Evolutionary conservation across 257 asterid species (phyloP).

Genomic region (Ehretia macrophylla): DNA sequence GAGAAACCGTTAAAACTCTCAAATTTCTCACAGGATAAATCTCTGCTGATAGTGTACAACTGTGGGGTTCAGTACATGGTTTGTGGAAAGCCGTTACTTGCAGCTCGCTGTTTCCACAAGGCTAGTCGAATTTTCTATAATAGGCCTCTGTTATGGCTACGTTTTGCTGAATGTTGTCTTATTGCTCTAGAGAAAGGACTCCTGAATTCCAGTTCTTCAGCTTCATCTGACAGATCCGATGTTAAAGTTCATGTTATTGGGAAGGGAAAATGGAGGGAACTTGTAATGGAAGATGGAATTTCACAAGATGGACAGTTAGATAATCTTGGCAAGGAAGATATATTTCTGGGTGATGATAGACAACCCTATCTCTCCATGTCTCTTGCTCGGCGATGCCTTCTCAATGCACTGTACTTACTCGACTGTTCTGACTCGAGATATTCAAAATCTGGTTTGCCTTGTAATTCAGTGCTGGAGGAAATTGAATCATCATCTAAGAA

Average conservation of each 20-base stretch:
- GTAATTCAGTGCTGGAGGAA: constrained; percentile 28
- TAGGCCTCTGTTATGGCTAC: constrained; percentile 77
- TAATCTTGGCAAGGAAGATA: constrained; percentile 27
- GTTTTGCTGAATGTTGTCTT: constrained; percentile 85
- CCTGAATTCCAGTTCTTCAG: constrained; percentile 35
- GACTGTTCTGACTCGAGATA: constrained; percentile 40
- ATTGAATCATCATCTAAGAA: constrained; percentile 35
- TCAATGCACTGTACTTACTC: constrained; percentile 62
- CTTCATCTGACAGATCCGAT: constrained; percentile 35
- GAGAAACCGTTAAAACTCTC: constrained; percentile 60
- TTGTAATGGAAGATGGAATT: constrained; percentile 40
- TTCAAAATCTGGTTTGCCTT: constrained; percentile 24
- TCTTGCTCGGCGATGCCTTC: constrained; percentile 67
- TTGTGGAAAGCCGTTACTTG: constrained; percentile 73
- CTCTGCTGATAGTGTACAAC: constrained; percentile 59
- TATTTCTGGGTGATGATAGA: constrained; percentile 29
- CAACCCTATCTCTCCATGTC: constrained; percentile 49
- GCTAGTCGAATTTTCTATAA: constrained; percentile 54
- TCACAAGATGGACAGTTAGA: constrained; percentile 25
- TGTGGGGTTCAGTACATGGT: constrained; percentile 72
- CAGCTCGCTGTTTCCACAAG: constrained; percentile 65
- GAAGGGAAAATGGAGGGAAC: constrained; percentile 91
- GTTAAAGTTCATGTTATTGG: constrained; percentile 59
- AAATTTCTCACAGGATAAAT: constrained; percentile 60
- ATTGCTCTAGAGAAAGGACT: constrained; percentile 77